These are phyloP conservation scores for Tripterygium wilfordii DNA, from an alignment of 177 flowering plant species.

Conservation along the genomic window DNA sequence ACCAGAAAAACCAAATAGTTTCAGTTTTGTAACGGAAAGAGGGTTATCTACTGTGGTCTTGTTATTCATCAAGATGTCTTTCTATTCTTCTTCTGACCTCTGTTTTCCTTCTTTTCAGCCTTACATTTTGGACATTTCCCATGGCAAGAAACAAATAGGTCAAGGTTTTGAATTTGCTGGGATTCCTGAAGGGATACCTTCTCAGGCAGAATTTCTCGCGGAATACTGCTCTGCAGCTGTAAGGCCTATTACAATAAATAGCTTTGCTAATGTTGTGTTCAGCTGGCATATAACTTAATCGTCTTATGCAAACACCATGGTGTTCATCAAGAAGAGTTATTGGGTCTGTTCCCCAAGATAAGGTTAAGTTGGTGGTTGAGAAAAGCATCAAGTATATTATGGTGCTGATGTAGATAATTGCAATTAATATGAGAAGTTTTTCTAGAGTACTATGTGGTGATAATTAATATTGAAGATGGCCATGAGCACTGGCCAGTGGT, in stretches of 20 bases:
- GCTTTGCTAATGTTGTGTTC: conserved; percentile 11
- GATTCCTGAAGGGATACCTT: conserved; percentile 84
- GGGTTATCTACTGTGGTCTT: neutral
- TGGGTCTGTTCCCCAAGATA: too few species aligned
- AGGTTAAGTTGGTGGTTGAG: too few species aligned
- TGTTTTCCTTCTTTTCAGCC: conserved; percentile 41
- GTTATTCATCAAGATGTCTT: too few species aligned
- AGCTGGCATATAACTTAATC: too few species aligned
- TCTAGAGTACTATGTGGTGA: too few species aligned
- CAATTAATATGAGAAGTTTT: too few species aligned
- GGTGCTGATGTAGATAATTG: too few species aligned
- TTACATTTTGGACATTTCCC: conserved; percentile 42
- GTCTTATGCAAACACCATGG: too few species aligned
- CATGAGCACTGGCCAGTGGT: too few species aligned
- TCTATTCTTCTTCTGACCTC: neutral
- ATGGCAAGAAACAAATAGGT: conserved; percentile 21
- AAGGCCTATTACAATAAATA: conserved; percentile 20
- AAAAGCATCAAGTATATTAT: too few species aligned
- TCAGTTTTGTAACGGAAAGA: neutral
- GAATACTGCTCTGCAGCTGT: conserved; percentile 83
- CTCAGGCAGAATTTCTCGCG: conserved; percentile 63
- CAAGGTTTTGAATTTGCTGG: conserved; percentile 61
- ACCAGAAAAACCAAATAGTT: conserved; percentile 10
- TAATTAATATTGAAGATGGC: too few species aligned
- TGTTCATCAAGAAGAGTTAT: too few species aligned